Percentiles rank a stretch among this genome's conserved stretches.
These are phyloP conservation scores for Berkeleyomyces rouxiae DNA, from an alignment of 2,329 filamentous ascomycete genomes.

Conservation along the genomic window DNA sequence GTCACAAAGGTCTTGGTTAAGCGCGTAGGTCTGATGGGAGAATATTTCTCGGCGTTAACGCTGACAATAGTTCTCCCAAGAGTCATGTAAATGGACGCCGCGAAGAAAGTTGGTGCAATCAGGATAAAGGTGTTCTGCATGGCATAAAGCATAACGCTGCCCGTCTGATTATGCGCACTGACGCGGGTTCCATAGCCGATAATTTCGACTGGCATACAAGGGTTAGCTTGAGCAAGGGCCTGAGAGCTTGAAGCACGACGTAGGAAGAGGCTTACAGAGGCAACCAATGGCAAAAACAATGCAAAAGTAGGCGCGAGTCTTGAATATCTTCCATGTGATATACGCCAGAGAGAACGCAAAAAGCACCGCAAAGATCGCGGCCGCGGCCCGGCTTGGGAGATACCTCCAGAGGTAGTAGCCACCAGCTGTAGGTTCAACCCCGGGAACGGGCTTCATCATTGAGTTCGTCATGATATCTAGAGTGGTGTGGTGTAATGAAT, in stretches of 20 bases:
- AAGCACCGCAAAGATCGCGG: too few relatives aligned
- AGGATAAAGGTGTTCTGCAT: slow-evolving; percentile 29
- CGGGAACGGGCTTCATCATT: too few relatives aligned
- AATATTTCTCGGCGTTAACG: slow-evolving; percentile 22
- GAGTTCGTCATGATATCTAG: too few relatives aligned
- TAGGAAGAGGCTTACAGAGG: slow-evolving; percentile 25
- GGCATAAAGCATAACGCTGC: slow-evolving; percentile 23
- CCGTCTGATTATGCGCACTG: slow-evolving; percentile 18
- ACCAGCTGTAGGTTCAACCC: too few relatives aligned
- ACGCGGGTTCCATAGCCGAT: slow-evolving; percentile 16
- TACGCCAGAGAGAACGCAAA: too few relatives aligned
- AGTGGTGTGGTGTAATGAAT: too few relatives aligned
- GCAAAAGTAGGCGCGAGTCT: slow-evolving; percentile 8
- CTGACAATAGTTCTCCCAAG: slow-evolving; percentile 28
- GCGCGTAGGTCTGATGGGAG: slow-evolving; percentile 23
- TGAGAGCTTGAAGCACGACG: too few relatives aligned
- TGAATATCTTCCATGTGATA: neutral
- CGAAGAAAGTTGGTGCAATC: slow-evolving; percentile 31
- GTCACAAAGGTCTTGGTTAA: slow-evolving; percentile 38
- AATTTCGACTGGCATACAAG: slow-evolving; percentile 19
- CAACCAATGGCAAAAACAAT: slow-evolving; percentile 31
- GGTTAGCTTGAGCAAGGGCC: neutral
- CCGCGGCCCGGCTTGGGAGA: too few relatives aligned
- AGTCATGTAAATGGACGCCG: slow-evolving; percentile 35
- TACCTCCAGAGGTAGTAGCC: too few relatives aligned